Evolutionary conservation across 345 rosid species (phyloP).

Genomic region (Carallia brachiata): DNA sequence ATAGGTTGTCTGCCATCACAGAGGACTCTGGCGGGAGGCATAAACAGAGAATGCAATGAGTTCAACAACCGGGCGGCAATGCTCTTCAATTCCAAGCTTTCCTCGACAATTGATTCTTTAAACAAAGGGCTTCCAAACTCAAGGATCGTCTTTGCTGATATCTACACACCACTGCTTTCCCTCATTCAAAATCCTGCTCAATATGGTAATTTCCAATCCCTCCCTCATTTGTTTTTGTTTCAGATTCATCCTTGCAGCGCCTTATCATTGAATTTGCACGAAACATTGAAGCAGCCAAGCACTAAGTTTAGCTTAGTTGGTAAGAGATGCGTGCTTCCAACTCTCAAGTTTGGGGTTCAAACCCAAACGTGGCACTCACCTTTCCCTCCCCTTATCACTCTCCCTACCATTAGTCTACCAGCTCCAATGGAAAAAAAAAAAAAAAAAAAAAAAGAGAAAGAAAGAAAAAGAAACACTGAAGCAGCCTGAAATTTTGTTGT

Average conservation of each 20-base stretch:
- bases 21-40: slow-evolving; percentile 62
- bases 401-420: no score
- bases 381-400: no score
- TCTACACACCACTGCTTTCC: slow-evolving; percentile 30
- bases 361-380: no score
- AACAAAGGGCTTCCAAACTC: slow-evolving; percentile 20
- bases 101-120: slow-evolving; percentile 30
- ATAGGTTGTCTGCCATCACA: slow-evolving; percentile 76
- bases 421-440: no score
- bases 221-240: slow-evolving; percentile 19
- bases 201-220: slow-evolving; percentile 43
- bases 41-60: slow-evolving; percentile 42
- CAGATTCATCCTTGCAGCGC: no score
- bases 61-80: slow-evolving; percentile 46
- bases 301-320: no score
- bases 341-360: no score
- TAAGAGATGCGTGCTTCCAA: no score
- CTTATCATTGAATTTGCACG: background rate
- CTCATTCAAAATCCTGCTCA: slow-evolving; percentile 44
- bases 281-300: no score
- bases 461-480: no score
- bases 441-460: no score
- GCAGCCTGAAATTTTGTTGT: background rate
- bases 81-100: slow-evolving; percentile 57
- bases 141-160: slow-evolving; percentile 42